Conservation (phyloP, 139 green algal species). For the Pseudopediastrum boryanum region DNA sequence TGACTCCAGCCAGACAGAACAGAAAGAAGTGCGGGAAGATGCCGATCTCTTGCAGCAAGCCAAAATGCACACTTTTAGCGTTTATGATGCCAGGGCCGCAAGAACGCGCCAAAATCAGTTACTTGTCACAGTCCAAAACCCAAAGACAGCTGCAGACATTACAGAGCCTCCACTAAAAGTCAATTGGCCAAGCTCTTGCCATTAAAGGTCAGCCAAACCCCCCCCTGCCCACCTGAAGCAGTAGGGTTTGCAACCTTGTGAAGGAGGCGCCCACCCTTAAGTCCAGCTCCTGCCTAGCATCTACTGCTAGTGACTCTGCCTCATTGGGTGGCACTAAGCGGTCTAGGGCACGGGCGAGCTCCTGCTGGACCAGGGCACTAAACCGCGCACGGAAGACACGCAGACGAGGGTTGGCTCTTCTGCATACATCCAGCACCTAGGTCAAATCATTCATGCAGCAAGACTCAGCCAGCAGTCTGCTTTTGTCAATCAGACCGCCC, state of each 20-base stretch:
- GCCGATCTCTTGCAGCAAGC: too few species aligned
- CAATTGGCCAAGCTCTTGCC: not conserved
- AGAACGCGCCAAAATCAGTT: too few species aligned
- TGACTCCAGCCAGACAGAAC: too few species aligned
- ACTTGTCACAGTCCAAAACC: too few species aligned
- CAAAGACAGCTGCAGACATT: too few species aligned
- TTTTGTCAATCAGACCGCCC: too few species aligned
- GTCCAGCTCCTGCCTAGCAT: slow-evolving; percentile 94
- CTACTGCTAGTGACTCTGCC: slow-evolving; percentile 85
- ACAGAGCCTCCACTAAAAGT: too few species aligned
- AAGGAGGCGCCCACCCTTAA: slow-evolving; percentile 94
- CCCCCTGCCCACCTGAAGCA: slow-evolving; percentile 76
- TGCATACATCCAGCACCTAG: slow-evolving; percentile 87
- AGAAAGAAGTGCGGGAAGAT: too few species aligned
- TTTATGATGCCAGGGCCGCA: too few species aligned
- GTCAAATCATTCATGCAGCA: not conserved
- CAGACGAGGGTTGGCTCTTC: slow-evolving; percentile 70
- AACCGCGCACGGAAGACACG: slow-evolving; percentile 86
- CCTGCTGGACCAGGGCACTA: slow-evolving; percentile 67
- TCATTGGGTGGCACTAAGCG: slow-evolving; percentile 69
- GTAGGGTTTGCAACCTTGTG: slow-evolving; percentile 95
- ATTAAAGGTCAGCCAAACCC: not conserved
- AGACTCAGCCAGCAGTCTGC: not conserved
- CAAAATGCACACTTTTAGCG: too few species aligned
- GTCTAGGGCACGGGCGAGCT: slow-evolving; percentile 51